Evolutionary conservation across 2,329 filamentous ascomycete species (phyloP).

Genomic region (Xylariomycetidae sp.): DNA sequence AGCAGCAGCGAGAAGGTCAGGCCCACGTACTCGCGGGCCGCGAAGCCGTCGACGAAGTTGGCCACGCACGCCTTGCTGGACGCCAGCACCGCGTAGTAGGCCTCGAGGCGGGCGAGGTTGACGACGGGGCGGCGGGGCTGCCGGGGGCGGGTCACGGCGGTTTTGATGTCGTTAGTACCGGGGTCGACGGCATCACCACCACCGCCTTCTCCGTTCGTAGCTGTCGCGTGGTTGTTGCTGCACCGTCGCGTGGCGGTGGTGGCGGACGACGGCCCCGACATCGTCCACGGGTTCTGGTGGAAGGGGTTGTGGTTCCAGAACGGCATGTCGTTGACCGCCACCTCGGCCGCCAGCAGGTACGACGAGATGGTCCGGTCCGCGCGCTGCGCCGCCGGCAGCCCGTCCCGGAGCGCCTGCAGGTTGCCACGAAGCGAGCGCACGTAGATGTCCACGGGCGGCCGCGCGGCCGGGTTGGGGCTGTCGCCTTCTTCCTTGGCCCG

Average conservation of each 20-base stretch:
- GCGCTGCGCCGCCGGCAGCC: too few species aligned
- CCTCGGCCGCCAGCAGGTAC: conserved; percentile 30
- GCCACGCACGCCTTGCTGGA: conserved; percentile 18
- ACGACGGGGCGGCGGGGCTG: background rate
- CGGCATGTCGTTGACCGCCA: conserved; percentile 32
- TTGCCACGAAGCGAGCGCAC: conserved; percentile 23
- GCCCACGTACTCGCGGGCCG: conserved; percentile 11
- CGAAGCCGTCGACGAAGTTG: conserved; percentile 18
- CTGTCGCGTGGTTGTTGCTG: too few species aligned
- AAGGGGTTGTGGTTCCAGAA: conserved; percentile 15
- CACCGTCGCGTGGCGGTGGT: background rate
- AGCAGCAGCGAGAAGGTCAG: conserved; percentile 19
- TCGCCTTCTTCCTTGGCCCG: conserved; percentile 1
- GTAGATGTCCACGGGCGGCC: conserved; percentile 21
- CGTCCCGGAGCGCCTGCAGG: conserved; percentile 19
- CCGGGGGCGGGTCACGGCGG: background rate
- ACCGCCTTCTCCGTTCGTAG: too few species aligned
- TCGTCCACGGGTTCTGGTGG: conserved; percentile 4
- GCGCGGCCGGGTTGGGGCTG: conserved; percentile 6
- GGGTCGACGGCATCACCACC: too few species aligned
- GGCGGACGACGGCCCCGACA: conserved; percentile 1
- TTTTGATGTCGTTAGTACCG: background rate
- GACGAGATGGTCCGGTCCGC: conserved; percentile 26
- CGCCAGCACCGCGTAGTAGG: conserved; percentile 17
- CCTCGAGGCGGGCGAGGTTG: conserved; percentile 12